Percentiles rank a stretch among this genome's conserved stretches.
Evolutionary conservation across 495 filamentous ascomycete species (phyloP).

Genomic region (Friedmanniomyces simplex): DNA sequence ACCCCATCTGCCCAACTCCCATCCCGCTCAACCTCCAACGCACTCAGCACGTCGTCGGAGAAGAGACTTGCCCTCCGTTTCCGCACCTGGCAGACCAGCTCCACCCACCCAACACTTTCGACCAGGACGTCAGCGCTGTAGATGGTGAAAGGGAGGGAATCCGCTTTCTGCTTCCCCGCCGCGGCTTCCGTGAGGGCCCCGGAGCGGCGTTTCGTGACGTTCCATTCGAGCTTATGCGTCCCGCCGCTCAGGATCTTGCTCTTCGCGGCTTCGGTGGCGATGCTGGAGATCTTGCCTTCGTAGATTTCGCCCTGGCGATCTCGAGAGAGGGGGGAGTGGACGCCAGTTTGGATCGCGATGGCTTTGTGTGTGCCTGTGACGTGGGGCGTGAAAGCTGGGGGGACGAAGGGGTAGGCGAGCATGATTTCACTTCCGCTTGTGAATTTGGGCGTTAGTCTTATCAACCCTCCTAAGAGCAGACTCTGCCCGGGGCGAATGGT

Average conservation of each 20-base stretch:
- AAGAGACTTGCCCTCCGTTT: slow-evolving; percentile 21
- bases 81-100: slow-evolving; percentile 72
- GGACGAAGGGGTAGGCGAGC: slow-evolving; percentile 60
- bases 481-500: slow-evolving; percentile 69
- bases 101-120: slow-evolving; percentile 87
- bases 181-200: slow-evolving; percentile 46
- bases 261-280: slow-evolving; percentile 48
- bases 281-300: slow-evolving; percentile 44
- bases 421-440: slow-evolving; percentile 41
- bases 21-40: background rate
- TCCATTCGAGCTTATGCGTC: slow-evolving; percentile 60
- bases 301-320: slow-evolving; percentile 40
- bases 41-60: slow-evolving; percentile 3
- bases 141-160: slow-evolving; percentile 64
- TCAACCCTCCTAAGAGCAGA: slow-evolving; percentile 71
- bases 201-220: slow-evolving; percentile 64
- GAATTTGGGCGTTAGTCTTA: slow-evolving; percentile 67
- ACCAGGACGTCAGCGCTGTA: slow-evolving; percentile 75
- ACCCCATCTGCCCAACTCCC: slow-evolving; percentile 26
- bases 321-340: slow-evolving; percentile 30
- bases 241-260: slow-evolving; percentile 57
- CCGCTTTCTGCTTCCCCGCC: slow-evolving; percentile 42
- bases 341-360: slow-evolving; percentile 42
- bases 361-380: slow-evolving; percentile 63
- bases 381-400: slow-evolving; percentile 48